A percentile compares a stretch with the other conserved stretches of the same genome.
Conservation (phyloP, 352 stramenopile species). For the Phytopythium oedochilum region DNA sequence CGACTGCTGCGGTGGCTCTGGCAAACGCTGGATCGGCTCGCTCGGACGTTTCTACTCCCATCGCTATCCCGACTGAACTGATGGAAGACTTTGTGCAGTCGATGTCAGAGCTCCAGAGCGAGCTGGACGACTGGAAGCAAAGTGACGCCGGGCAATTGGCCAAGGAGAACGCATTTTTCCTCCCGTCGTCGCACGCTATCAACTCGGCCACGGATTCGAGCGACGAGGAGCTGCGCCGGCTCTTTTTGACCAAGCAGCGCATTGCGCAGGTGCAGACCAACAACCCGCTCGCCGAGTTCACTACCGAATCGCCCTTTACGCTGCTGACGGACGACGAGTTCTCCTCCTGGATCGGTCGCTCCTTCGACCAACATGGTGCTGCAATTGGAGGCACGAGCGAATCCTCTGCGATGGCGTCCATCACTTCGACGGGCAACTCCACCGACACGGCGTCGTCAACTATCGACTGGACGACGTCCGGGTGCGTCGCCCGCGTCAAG, state of each 20-base stretch:
- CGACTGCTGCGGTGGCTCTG: background rate
- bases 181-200: slow-evolving; percentile 1
- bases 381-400: background rate
- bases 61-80: slow-evolving; percentile 18
- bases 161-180: slow-evolving; percentile 43
- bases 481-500: slow-evolving; percentile 79
- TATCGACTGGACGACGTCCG: slow-evolving; percentile 63
- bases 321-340: slow-evolving; percentile 75
- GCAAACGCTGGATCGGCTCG: background rate
- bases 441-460: slow-evolving; percentile 19
- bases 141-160: slow-evolving; percentile 41
- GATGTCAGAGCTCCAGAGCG: slow-evolving; percentile 25
- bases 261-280: slow-evolving; percentile 38
- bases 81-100: slow-evolving; percentile 45
- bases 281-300: slow-evolving; percentile 66
- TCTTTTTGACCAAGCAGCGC: slow-evolving; percentile 59
- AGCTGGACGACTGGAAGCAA: slow-evolving; percentile 46
- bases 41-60: background rate
- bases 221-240: slow-evolving; percentile 47
- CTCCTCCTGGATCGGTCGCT: slow-evolving; percentile 36
- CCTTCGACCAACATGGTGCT: slow-evolving; percentile 20
- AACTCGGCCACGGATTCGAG: background rate
- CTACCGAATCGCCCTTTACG: slow-evolving; percentile 61
- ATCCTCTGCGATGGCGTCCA: background rate
- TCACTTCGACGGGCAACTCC: background rate